Evolutionary conservation across 2,329 filamentous ascomycete genomes (phyloP).

Genomic region (Lasiodiplodia hormozganensis): DNA sequence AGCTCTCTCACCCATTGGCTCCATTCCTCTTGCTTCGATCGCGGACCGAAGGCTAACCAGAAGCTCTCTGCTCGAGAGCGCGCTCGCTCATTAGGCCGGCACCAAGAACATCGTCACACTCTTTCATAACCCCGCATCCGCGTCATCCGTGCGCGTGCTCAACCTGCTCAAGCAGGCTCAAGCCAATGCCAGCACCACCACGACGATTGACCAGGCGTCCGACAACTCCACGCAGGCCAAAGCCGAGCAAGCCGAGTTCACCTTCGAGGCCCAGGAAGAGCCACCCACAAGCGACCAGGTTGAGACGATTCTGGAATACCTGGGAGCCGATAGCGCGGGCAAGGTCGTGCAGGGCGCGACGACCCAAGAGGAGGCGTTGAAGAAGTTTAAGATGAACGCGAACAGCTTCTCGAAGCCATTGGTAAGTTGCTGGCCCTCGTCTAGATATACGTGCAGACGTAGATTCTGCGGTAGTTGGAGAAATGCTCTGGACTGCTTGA

Average conservation of each 20-base stretch:
- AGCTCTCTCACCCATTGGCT: background rate
- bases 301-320: conserved; percentile 82
- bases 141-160: conserved; percentile 75
- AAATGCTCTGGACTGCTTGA: background rate
- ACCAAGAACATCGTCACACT: conserved; percentile 85
- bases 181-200: conserved; percentile 69
- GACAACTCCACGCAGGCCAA: conserved; percentile 68
- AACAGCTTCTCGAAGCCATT: conserved; percentile 77
- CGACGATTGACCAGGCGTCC: conserved; percentile 77
- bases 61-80: conserved; percentile 11
- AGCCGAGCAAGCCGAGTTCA: conserved; percentile 73
- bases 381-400: conserved; percentile 73
- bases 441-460: background rate
- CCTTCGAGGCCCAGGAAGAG: conserved; percentile 83
- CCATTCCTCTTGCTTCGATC: background rate
- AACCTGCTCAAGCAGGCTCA: conserved; percentile 82
- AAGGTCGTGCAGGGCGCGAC: conserved; percentile 78
- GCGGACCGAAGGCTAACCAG: background rate
- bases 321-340: conserved; percentile 66
- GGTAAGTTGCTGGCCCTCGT: conserved; percentile 59
- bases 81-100: conserved; percentile 44
- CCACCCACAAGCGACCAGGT: conserved; percentile 83
- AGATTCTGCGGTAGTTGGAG: background rate
- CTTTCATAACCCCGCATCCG: conserved; percentile 84
- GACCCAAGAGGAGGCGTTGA: conserved; percentile 78